These are phyloP conservation scores for Dactylonectria estremocensis DNA, from an alignment of 2,329 filamentous ascomycete species.

Conservation along the genomic window DNA sequence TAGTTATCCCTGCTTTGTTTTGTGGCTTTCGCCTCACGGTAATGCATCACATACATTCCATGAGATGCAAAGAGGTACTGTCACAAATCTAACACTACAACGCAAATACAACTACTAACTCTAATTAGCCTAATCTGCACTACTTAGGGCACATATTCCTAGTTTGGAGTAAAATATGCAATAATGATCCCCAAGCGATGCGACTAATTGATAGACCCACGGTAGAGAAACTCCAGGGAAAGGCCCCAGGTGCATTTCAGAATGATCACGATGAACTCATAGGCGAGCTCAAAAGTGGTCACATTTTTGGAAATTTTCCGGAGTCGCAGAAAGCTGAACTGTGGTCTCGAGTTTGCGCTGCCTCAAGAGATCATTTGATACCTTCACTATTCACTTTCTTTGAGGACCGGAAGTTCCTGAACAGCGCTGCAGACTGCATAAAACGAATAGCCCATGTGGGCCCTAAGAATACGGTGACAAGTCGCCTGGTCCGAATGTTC, in stretches of 20 bases:
- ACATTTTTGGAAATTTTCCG: conserved; percentile 53
- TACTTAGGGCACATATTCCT: conserved; percentile 47
- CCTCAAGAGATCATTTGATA: conserved; percentile 46
- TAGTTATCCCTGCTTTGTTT: conserved; percentile 23
- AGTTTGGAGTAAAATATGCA: conserved; percentile 52
- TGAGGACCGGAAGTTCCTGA: conserved; percentile 53
- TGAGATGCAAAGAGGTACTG: neutral
- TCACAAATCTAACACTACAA: neutral
- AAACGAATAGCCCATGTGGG: conserved; percentile 19
- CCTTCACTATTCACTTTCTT: conserved; percentile 57
- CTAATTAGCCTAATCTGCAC: conserved; percentile 4
- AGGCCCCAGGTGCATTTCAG: conserved; percentile 47
- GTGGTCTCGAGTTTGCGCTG: conserved; percentile 46
- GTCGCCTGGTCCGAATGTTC: neutral
- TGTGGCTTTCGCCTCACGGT: neutral
- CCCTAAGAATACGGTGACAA: conserved; percentile 11
- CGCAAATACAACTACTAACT: neutral
- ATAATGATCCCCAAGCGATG: conserved; percentile 45
- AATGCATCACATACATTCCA: conserved; percentile 1
- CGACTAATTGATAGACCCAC: conserved; percentile 49
- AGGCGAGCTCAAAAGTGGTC: conserved; percentile 46
- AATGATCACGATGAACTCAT: conserved; percentile 46
- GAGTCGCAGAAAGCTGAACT: conserved; percentile 48
- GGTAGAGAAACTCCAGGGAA: conserved; percentile 52
- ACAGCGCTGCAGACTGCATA: conserved; percentile 36